Conservation (phyloP, 768 basidiomycete genomes). For the Gymnopilus junonius region DNA sequence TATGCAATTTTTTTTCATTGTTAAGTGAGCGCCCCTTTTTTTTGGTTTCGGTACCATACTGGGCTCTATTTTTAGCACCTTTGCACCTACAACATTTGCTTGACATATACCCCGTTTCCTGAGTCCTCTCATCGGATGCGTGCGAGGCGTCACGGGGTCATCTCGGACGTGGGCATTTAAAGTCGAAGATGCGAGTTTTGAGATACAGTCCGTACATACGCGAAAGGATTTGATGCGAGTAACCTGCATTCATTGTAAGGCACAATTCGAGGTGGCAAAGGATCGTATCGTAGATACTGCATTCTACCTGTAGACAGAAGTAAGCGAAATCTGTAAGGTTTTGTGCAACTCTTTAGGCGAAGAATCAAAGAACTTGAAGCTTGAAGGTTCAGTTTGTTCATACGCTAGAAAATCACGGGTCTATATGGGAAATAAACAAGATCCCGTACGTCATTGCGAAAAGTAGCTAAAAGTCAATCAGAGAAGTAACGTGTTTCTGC, state of each 20-base stretch:
- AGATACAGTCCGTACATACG: not conserved
- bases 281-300: not conserved
- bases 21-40: too few relatives aligned
- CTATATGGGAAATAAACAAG: not conserved
- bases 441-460: not conserved
- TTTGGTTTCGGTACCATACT: not conserved
- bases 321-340: too few relatives aligned
- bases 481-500: not conserved
- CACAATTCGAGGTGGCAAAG: not conserved
- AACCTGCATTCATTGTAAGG: not conserved
- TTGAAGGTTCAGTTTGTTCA: too few relatives aligned
- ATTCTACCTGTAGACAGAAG: too few relatives aligned
- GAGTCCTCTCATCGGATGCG: not conserved
- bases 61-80: not conserved
- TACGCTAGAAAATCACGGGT: not conserved
- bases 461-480: not conserved
- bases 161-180: not conserved
- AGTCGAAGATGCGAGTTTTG: not conserved
- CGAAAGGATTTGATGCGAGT: not conserved
- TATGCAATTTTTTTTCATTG: too few relatives aligned
- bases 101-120: too few relatives aligned
- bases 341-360: too few relatives aligned
- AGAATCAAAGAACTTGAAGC: too few relatives aligned
- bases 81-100: not conserved
- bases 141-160: not conserved